Conservation (phyloP, 495 filamentous ascomycete species). For the Barbatosphaeria neglecta region DNA sequence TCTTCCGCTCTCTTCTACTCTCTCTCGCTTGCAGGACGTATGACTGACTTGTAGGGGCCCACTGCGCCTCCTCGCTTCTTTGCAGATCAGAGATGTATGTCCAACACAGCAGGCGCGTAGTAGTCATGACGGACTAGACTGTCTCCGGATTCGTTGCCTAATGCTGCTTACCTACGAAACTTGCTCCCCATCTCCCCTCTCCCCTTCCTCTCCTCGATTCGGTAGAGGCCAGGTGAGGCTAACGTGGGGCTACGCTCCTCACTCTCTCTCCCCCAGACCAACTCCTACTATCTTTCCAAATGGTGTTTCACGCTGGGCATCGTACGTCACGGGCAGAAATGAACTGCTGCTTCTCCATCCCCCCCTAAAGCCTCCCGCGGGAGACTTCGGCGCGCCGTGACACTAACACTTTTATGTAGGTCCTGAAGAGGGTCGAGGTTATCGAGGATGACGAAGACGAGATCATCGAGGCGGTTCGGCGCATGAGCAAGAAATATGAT, state of each 20-base stretch:
- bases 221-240: no score
- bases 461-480: conserved; percentile 74
- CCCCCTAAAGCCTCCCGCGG: no score
- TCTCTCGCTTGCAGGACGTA: background rate
- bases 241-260: no score
- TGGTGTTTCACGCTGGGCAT: conserved; percentile 90
- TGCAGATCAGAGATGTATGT: conserved; percentile 24
- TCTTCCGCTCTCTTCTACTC: no score
- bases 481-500: conserved; percentile 83
- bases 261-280: no score
- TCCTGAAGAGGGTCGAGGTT: conserved; percentile 79
- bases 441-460: conserved; percentile 84
- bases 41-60: background rate
- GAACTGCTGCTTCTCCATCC: background rate
- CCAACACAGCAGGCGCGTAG: background rate
- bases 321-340: conserved; percentile 16
- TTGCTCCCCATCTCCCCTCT: no score
- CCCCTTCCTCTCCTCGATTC: no score
- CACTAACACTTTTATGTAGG: conserved; percentile 19
- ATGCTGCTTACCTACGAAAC: no score
- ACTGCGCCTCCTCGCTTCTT: no score
- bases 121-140: conserved; percentile 2
- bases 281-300: conserved; percentile 82
- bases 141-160: no score
- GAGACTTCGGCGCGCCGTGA: no score